These are phyloP conservation scores for Aaosphaeria arxii DNA, from an alignment of 2,329 filamentous ascomycete species.

Conservation along the genomic window DNA sequence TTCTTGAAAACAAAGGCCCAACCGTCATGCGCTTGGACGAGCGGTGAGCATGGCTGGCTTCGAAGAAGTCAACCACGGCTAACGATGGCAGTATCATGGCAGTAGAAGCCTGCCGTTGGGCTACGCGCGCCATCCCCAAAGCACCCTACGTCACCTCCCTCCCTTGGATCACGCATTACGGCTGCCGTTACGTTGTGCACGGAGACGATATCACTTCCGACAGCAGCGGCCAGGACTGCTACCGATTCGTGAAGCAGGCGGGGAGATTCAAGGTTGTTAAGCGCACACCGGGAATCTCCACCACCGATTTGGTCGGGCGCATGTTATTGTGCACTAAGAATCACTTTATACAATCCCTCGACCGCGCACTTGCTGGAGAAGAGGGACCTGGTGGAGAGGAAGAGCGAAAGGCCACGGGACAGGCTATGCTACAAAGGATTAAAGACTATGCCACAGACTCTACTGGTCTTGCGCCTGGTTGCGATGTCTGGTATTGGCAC, in stretches of 20 bases:
- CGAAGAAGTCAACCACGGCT: conserved; percentile 1
- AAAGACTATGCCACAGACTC: conserved; percentile 84
- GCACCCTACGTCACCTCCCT: conserved; percentile 94
- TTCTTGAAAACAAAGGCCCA: conserved; percentile 94
- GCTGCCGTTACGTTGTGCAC: conserved; percentile 93
- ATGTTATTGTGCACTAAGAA: conserved; percentile 96
- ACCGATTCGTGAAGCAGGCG: conserved; percentile 93
- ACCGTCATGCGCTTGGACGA: conserved; percentile 95
- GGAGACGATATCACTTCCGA: conserved; percentile 97
- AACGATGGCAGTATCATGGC: conserved; percentile 66
- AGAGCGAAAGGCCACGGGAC: conserved; percentile 63
- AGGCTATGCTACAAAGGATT: conserved; percentile 73
- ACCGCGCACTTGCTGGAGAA: conserved; percentile 63
- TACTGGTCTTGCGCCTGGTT: conserved; percentile 72
- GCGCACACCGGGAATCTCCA: conserved; percentile 92
- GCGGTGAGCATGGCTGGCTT: conserved; percentile 52
- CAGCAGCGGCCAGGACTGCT: conserved; percentile 90
- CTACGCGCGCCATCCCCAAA: conserved; percentile 75
- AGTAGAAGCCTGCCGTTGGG: conserved; percentile 93
- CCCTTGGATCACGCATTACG: conserved; percentile 92
- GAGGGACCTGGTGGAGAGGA: conserved; percentile 69
- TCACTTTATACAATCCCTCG: conserved; percentile 85
- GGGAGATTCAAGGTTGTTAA: conserved; percentile 95
- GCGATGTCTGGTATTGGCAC: conserved; percentile 82
- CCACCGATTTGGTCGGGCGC: conserved; percentile 94